Base-by-base conservation (phyloP, 2,329 filamentous ascomycete genomes). In the Colletotrichum agaves region DNA sequence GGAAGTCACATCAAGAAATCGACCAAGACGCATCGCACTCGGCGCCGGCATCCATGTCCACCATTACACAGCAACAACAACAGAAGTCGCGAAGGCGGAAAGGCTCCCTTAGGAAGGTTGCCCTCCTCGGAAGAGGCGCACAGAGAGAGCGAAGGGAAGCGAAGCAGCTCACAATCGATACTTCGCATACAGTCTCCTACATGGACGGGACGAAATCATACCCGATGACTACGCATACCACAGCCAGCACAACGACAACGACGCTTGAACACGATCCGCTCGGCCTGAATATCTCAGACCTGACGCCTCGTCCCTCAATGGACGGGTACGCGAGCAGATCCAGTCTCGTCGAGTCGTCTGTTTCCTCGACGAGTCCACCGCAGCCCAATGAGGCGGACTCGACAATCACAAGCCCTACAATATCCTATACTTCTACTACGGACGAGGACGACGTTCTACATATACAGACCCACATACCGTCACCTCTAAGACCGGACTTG, bases 61-160 rank as follows among this genome's bases (percentile, higher is more conserved):
- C 72, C 63, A 72, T 75, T 39, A 72, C 74, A 52, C 81, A 81
- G 81, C 85, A 72, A 78, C 81, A 81, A 74, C 83, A 79, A 75
- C 83, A 78, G 76, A 85, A 78, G 81, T 85, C 72, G 78, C 86
- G 93, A 62, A 90, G 90, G 73, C 88, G 94, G 67, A 92, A 92
- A 76, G 94, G 93, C 4, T 97, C 94, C 11, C 83, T 98, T 76
- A 88, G 94, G 67, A 97, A 97, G 79, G 93, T 93, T 11, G 94
- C 93, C 27, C 83, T 97, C 55, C 84, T 97, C 17, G 93, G 93
- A 15, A 91, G 91, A 70, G 90, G 91, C 69, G 88, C 85, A 61
- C 89, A 87, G 77, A 84, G 87, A 68, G 88, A 88, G 72, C 84
- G 80, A 74, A 86, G 81, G 71, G 88, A 89, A 63, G 79, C 78